Evolutionary conservation across 108 stramenopile genomes (phyloP).

Genomic region (Cyclostephanos tholiformis): DNA sequence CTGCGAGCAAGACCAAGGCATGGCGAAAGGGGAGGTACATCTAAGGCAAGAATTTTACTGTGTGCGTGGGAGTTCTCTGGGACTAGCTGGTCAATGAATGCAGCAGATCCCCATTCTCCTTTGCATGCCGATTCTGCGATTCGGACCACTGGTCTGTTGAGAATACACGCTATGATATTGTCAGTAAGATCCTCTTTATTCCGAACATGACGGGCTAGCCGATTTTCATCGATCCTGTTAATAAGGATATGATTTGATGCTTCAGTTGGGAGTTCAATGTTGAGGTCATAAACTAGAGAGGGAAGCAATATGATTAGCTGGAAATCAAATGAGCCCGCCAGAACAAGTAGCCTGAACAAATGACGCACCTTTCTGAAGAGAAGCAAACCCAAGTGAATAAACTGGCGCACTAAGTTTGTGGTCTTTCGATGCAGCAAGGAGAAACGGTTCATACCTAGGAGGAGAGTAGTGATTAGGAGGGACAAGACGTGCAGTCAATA

Average conservation of each 20-base stretch:
- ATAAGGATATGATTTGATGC: slow-evolving; percentile 17
- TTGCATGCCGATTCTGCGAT: slow-evolving; percentile 60
- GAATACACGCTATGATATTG: slow-evolving; percentile 6
- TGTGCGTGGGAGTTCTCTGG: slow-evolving; percentile 62
- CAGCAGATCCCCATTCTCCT: slow-evolving; percentile 84
- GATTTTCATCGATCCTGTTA: slow-evolving; percentile 8
- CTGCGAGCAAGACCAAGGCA: slow-evolving; percentile 45
- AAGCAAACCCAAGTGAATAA: slow-evolving; percentile 39
- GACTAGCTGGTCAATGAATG: slow-evolving; percentile 62
- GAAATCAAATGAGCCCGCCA: neutral
- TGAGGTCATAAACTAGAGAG: slow-evolving; percentile 24
- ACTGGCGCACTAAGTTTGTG: slow-evolving; percentile 22
- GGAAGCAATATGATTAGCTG: neutral
- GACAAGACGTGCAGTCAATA: neutral
- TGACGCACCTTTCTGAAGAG: slow-evolving; percentile 36
- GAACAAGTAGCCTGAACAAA: neutral
- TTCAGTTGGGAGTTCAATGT: slow-evolving; percentile 8
- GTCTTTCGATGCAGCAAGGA: slow-evolving; percentile 9
- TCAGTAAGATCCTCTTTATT: slow-evolving; percentile 11
- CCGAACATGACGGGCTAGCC: neutral
- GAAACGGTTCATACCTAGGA: slow-evolving; percentile 45
- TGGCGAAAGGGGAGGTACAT: slow-evolving; percentile 79
- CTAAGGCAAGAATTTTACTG: slow-evolving; percentile 67
- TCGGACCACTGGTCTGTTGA: slow-evolving; percentile 39
- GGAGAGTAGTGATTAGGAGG: neutral